Conservation (phyloP, 495 filamentous ascomycete species). For the Tuber magnatum region DNA sequence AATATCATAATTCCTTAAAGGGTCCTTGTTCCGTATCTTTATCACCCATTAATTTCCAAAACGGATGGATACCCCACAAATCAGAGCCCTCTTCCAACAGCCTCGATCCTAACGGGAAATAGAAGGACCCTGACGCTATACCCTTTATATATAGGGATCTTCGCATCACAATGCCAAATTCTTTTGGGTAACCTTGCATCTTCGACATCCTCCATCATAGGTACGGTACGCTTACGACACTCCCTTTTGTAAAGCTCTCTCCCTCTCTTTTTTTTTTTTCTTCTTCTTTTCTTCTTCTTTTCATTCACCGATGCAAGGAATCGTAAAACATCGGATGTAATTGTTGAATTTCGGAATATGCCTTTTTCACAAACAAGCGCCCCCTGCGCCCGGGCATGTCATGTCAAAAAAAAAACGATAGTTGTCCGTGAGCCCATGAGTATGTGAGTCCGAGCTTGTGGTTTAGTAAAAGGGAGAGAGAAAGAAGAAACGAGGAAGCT, state of each 20-base stretch:
- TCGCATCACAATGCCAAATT: background rate
- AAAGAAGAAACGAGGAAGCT: background rate
- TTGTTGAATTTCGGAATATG: slow-evolving; percentile 1
- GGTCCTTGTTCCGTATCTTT: slow-evolving; percentile 1
- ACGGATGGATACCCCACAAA: background rate
- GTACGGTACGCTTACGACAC: background rate
- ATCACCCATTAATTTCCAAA: background rate
- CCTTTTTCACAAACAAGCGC: slow-evolving; percentile 4
- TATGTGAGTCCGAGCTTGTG: background rate
- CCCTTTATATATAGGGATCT: background rate
- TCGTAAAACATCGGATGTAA: background rate
- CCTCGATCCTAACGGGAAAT: slow-evolving; percentile 3
- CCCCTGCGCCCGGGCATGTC: background rate
- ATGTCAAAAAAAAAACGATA: background rate
- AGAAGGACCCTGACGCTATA: slow-evolving; percentile 1
- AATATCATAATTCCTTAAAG: slow-evolving; percentile 3
- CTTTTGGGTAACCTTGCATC: background rate
- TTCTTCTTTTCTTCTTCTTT: too few relatives aligned
- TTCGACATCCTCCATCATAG: background rate
- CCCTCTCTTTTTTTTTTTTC: too few relatives aligned
- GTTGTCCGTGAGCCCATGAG: background rate
- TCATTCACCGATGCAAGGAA: background rate
- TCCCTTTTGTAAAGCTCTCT: background rate
- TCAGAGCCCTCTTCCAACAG: background rate
- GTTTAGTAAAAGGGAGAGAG: background rate